Conservation (phyloP, 2,329 filamentous ascomycete species). For the Ophiostoma australiae region DNA sequence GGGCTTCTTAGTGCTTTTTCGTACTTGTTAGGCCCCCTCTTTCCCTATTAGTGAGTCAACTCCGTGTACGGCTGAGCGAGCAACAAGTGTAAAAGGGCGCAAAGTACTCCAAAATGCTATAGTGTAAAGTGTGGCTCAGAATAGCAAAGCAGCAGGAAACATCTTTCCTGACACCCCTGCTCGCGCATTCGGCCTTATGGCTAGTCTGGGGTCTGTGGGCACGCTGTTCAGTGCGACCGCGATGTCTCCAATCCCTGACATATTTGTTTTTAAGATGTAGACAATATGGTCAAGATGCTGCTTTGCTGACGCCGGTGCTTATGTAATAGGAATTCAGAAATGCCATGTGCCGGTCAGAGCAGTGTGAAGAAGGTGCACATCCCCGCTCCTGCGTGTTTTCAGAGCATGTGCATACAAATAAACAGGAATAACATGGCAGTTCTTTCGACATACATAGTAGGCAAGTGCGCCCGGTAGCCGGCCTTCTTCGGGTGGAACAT, state of each 20-base stretch:
- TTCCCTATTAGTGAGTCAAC: conserved; percentile 8
- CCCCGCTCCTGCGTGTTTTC: neutral
- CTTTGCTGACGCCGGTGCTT: neutral
- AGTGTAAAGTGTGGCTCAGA: neutral
- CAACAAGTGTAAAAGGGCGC: neutral
- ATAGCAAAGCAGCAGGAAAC: neutral
- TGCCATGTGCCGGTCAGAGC: neutral
- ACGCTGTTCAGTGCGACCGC: neutral
- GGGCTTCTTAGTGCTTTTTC: neutral
- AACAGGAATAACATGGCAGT: too few relatives aligned
- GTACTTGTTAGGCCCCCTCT: neutral
- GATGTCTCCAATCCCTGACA: neutral
- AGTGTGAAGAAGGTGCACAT: neutral
- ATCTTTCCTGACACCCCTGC: neutral
- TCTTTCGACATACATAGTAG: neutral
- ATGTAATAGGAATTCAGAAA: neutral
- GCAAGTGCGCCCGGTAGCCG: conserved; percentile 2
- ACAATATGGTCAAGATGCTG: neutral
- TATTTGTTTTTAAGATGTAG: neutral
- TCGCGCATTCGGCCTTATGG: conserved; percentile 12
- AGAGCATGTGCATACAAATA: too few relatives aligned
- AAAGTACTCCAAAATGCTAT: neutral
- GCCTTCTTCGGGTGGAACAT: conserved; percentile 1
- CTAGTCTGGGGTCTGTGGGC: neutral
- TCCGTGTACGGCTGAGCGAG: conserved; percentile 12